Percentiles rank a stretch among this genome's conserved stretches.
Evolutionary conservation across 176 grass and related monocot species (phyloP).

Genomic region (Musa schizocarpa): DNA sequence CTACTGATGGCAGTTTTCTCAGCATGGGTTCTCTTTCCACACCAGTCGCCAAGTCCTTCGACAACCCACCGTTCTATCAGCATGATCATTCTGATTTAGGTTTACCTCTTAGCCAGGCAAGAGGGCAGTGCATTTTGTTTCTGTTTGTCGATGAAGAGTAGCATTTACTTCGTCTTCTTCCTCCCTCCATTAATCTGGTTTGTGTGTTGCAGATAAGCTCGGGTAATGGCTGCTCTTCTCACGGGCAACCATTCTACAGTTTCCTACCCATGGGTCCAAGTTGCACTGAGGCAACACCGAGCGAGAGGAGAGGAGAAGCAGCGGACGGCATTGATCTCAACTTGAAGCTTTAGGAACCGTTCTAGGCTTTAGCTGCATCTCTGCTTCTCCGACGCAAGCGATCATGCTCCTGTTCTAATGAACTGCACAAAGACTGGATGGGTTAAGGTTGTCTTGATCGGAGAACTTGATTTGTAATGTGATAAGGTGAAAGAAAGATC

Average conservation of each 20-base stretch:
- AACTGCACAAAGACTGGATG: not conserved
- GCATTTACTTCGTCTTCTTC: not conserved
- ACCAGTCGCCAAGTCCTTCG: not conserved
- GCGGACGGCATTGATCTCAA: conserved; percentile 19
- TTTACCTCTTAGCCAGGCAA: not conserved
- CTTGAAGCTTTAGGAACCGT: conserved; percentile 16
- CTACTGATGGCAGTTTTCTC: conserved; percentile 14
- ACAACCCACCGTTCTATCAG: not conserved
- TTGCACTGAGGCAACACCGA: not conserved
- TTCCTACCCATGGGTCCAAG: conserved; percentile 11
- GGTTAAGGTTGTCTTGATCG: not conserved
- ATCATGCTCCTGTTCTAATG: not conserved
- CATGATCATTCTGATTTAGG: not conserved
- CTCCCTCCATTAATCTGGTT: not conserved
- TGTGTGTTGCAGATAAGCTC: conserved; percentile 8
- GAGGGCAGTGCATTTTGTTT: not conserved
- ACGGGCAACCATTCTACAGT: not conserved
- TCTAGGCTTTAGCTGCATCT: not conserved
- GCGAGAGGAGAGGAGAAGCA: conserved; percentile 7
- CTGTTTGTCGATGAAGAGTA: not conserved
- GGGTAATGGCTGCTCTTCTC: not conserved
- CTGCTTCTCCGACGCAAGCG: not conserved
- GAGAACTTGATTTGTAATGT: not conserved
- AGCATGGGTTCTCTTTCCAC: not conserved
- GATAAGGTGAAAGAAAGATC: not conserved